Evolutionary conservation across 345 rosid species (phyloP), one percentile per base, ranked within the genome.

Genomic region (Gossypium ekmanianum): DNA sequence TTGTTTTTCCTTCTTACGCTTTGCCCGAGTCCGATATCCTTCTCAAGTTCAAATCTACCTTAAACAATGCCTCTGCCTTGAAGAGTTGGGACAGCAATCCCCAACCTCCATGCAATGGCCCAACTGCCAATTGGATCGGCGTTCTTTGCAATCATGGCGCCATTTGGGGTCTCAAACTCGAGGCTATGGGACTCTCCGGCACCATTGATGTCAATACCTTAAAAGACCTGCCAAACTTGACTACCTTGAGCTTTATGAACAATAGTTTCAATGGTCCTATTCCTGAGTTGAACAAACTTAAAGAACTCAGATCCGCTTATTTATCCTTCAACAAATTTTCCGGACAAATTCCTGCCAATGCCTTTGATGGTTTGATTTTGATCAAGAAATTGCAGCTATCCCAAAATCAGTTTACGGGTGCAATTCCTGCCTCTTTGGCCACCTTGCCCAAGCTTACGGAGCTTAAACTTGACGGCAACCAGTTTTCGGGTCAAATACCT

Each of bases 121-220:
- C 50, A 8, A 6, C 1, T 6, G 64, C 87, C 10, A 84, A 81
- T 22, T 95, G 99, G 99, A 71, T 0, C 7, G 97, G 97, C 29
- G 87, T 90, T 43, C 68, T 85, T 48, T 95, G 99, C 67, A 22
- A 48, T 9, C 47, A 73, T 0, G 88, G 82, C 51, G 48, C 22
- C 14, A 74, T 95, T 58, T 85, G 85, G 93, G 94, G 98, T n/a
- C 57, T 95, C 48, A 80, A 73, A n/a, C 86, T 95, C 54, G 96
- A 93, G 81, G 77, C 82, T 7, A 77, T 79, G 86, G 92, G 88
- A 26, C 82, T 95, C 4, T 55, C 67, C 2, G 97, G 98, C 10
- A 73, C 73, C 47, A 29, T 91, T 24, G 86, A 93, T 55, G 45
- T 89, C 1, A 80, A 85, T 7, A 52, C 79, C 18, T 77, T 95